A percentile compares a stretch with the other conserved stretches of the same genome.
phyloP scores from a whole-genome alignment of 345 rosid genomes.

The Salix purpurea region DNA sequence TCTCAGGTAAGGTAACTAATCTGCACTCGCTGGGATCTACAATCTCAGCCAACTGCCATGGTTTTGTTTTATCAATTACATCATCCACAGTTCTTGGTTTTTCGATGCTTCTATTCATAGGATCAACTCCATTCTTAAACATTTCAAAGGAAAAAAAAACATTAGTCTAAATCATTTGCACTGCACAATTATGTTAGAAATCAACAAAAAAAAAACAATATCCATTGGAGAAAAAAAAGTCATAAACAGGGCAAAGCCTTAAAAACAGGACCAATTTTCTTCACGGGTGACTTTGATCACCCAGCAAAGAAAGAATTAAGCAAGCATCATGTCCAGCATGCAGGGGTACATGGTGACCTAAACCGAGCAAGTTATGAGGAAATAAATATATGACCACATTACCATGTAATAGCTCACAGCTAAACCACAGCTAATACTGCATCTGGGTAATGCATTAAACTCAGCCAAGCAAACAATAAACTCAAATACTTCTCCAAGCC shows the following conservation, averaged over 20 bases:
- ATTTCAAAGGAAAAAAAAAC: neutral
- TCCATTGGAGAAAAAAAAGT: constrained; percentile 1
- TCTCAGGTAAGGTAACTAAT: constrained; percentile 68
- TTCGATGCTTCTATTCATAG: constrained; percentile 69
- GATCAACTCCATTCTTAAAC: constrained; percentile 78
- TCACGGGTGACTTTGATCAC: constrained; percentile 1
- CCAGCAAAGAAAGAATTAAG: neutral
- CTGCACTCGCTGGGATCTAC: constrained; percentile 62
- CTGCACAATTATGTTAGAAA: neutral
- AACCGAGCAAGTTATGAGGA: neutral
- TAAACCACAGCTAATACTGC: neutral
- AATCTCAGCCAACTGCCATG: constrained; percentile 80
- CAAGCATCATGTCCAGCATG: neutral
- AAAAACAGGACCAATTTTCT: neutral
- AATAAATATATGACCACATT: neutral
- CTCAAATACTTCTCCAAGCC: neutral
- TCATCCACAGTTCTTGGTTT: constrained; percentile 72
- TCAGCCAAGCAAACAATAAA: neutral
- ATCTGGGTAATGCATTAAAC: neutral
- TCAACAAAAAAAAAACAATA: neutral
- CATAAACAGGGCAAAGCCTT: neutral
- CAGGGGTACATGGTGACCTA: neutral
- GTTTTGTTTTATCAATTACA: constrained; percentile 59
- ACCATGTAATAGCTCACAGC: neutral
- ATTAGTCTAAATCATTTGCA: neutral